phyloP scores from a whole-genome alignment of 495 filamentous ascomycete species.

The Aspergillus heteromorphus region DNA sequence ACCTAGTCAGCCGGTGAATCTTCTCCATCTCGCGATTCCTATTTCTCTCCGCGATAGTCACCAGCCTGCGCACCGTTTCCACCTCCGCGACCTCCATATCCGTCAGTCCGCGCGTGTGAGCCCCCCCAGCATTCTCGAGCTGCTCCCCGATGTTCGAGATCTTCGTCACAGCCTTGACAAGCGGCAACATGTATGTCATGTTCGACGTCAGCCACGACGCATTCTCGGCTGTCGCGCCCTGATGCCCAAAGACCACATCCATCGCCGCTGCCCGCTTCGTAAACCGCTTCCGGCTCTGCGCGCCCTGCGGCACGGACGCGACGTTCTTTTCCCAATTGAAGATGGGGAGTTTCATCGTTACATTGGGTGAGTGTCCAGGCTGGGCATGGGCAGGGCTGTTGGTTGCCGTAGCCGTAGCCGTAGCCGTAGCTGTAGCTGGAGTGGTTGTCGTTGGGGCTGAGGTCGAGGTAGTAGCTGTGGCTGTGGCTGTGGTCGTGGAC shows the following conservation, averaged over 20 bases:
- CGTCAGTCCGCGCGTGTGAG: slow-evolving; percentile 8
- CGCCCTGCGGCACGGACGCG: slow-evolving; percentile 7
- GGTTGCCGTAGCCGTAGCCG: no score
- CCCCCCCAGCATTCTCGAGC: slow-evolving; percentile 1
- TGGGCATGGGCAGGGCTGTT: background rate
- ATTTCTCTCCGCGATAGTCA: slow-evolving; percentile 17
- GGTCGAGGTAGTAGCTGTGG: no score
- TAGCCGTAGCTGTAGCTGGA: no score
- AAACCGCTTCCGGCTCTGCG: slow-evolving; percentile 18
- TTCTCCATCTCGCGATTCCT: slow-evolving; percentile 19
- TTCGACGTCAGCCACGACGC: slow-evolving; percentile 24
- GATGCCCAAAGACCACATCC: slow-evolving; percentile 22
- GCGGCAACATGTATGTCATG: slow-evolving; percentile 9
- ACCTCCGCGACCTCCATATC: slow-evolving; percentile 20
- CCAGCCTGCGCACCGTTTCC: slow-evolving; percentile 16
- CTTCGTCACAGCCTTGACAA: slow-evolving; percentile 24
- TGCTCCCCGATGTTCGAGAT: slow-evolving; percentile 13
- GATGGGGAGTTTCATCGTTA: slow-evolving; percentile 2
- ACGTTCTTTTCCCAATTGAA: slow-evolving; percentile 21
- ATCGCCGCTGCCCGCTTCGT: slow-evolving; percentile 25
- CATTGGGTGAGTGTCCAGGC: background rate
- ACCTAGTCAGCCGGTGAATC: slow-evolving; percentile 10
- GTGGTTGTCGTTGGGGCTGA: no score
- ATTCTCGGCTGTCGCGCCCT: slow-evolving; percentile 23
- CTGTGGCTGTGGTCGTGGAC: no score